Percentiles rank a stretch among this genome's conserved stretches.
Evolutionary conservation across 768 basidiomycete genomes (phyloP).

Genomic region (Boletus coccyginus): DNA sequence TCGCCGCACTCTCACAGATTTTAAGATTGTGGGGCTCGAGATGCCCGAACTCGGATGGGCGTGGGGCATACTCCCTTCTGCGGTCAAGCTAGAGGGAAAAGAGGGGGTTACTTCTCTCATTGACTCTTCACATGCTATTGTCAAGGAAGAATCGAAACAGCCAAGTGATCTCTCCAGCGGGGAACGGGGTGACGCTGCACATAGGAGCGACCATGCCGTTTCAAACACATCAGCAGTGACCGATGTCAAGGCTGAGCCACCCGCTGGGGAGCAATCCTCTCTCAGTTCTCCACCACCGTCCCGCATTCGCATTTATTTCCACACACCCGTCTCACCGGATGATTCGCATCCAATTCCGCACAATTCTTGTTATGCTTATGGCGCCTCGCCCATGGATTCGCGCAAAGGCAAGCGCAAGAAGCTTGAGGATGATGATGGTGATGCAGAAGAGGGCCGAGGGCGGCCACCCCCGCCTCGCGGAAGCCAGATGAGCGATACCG

Average conservation of each 20-base stretch:
- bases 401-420: constrained; percentile 88
- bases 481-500: constrained; percentile 49
- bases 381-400: constrained; percentile 49
- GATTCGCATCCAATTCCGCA: constrained; percentile 75
- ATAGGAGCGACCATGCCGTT: constrained; percentile 19
- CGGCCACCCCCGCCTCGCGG: constrained; percentile 58
- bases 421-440: constrained; percentile 84
- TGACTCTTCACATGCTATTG: constrained; percentile 31
- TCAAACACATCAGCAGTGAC: constrained; percentile 30
- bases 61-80: constrained; percentile 67
- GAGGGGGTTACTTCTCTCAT: constrained; percentile 31
- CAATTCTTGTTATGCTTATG: constrained; percentile 41
- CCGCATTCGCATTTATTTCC: constrained; percentile 88
- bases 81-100: constrained; percentile 37
- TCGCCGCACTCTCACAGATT: constrained; percentile 92
- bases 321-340: constrained; percentile 82
- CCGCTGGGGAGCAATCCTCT: constrained; percentile 27
- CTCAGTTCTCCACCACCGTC: constrained; percentile 58
- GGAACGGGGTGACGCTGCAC: constrained; percentile 18
- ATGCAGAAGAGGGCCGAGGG: constrained; percentile 67
- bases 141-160: constrained; percentile 33
- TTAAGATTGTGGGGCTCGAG: constrained; percentile 91
- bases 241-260: constrained; percentile 32
- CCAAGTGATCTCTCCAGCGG: constrained; percentile 18
- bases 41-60: constrained; percentile 81